These are phyloP conservation scores for Boletus semigastroideus DNA, from an alignment of 1,284 basidiomycete species.

Conservation along the genomic window DNA sequence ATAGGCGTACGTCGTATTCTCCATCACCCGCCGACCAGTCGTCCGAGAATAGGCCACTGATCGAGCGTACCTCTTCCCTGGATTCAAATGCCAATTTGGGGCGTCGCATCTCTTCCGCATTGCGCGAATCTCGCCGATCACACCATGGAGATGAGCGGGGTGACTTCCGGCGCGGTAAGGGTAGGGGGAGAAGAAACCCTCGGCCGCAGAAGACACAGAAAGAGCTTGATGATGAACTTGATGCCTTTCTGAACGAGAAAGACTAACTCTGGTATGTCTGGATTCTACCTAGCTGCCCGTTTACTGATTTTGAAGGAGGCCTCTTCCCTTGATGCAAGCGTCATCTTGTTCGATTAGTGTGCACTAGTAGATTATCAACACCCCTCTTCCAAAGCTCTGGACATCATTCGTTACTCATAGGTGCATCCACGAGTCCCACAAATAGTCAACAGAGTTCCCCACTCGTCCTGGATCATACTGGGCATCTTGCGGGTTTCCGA, in stretches of 20 bases:
- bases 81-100: constrained; percentile 39
- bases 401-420: not conserved
- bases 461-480: too few relatives aligned
- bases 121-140: constrained; percentile 36
- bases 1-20: constrained; percentile 28
- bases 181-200: constrained; percentile 32
- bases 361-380: constrained; percentile 7
- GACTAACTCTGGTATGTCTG: constrained; percentile 22
- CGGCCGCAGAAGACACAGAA: constrained; percentile 60
- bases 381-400: constrained; percentile 10
- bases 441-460: too few relatives aligned
- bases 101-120: constrained; percentile 44
- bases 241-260: constrained; percentile 63
- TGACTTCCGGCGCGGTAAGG: constrained; percentile 19
- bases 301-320: constrained; percentile 6
- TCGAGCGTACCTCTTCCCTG: constrained; percentile 55
- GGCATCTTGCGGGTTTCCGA: too few relatives aligned
- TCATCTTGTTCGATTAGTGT: constrained; percentile 4
- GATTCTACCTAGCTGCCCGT: not conserved
- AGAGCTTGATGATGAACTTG: constrained; percentile 75
- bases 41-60: constrained; percentile 46
- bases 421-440: not conserved
- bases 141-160: constrained; percentile 25
- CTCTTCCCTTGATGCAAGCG: not conserved
- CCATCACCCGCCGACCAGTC: constrained; percentile 63